Conservation (phyloP, 106 monocot species). For the Acanthochlamys bracteata region DNA sequence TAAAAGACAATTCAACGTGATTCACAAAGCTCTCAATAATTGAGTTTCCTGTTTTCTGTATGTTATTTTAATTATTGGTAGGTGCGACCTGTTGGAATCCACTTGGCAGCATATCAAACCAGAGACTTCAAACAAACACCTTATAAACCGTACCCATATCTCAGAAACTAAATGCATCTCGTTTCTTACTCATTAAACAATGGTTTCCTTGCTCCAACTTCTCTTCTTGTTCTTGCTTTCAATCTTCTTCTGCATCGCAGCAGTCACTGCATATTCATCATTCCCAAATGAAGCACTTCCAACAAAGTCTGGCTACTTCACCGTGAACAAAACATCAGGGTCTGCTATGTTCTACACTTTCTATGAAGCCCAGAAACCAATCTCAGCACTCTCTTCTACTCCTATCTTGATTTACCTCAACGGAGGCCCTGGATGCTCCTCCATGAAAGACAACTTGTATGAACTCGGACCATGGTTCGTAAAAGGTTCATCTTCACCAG, state of each 20-base stretch:
- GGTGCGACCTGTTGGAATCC: no score
- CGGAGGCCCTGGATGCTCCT: conserved; percentile 95
- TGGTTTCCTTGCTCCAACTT: not conserved
- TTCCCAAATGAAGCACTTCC: conserved; percentile 44
- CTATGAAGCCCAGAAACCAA: conserved; percentile 63
- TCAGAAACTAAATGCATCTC: no score
- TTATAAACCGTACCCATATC: no score
- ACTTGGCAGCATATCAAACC: no score
- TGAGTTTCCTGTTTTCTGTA: no score
- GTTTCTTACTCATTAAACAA: no score
- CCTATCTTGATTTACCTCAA: conserved; percentile 94
- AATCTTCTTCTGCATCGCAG: not conserved
- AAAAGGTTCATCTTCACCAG: conserved; percentile 4
- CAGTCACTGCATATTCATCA: not conserved
- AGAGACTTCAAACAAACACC: no score
- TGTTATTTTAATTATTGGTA: no score
- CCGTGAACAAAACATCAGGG: conserved; percentile 14
- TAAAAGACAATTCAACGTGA: no score
- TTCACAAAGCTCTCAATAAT: no score
- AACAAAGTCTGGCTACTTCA: conserved; percentile 56
- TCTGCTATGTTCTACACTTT: conserved; percentile 50
- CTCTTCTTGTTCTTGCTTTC: not conserved
- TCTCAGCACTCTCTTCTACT: conserved; percentile 31
- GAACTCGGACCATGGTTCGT: conserved; percentile 81
- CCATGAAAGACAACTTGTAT: conserved; percentile 76